A percentile compares a stretch with the other conserved stretches of the same genome.
Evolutionary conservation across 2,329 filamentous ascomycete species (phyloP).

Genomic region (Graphilbum fragrans): DNA sequence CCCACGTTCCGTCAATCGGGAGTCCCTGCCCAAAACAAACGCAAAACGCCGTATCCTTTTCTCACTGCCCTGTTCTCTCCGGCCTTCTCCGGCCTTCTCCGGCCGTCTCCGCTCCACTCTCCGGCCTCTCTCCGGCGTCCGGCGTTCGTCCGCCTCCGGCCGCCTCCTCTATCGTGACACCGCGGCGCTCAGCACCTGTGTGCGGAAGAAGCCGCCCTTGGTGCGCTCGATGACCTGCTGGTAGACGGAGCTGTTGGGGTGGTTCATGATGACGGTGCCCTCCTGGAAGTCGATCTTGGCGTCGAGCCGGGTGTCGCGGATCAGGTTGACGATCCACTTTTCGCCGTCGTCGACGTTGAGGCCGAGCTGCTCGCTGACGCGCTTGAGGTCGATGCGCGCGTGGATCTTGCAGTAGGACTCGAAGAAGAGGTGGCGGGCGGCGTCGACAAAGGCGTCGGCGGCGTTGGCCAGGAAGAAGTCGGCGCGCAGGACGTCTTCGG

Average conservation of each 20-base stretch:
- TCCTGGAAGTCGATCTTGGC: constrained; percentile 99
- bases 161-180: constrained; percentile 25
- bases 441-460: constrained; percentile 83
- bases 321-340: constrained; percentile 99
- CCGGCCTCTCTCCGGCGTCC: not conserved
- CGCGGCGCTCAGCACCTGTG: constrained; percentile 75
- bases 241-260: constrained; percentile 95
- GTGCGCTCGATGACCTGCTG: constrained; percentile 99
- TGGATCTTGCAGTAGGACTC: constrained; percentile 99
- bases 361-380: constrained; percentile 82
- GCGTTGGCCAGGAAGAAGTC: constrained; percentile 92
- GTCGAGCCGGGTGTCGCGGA: constrained; percentile 91
- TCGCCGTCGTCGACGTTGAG: constrained; percentile 90
- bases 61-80: too few species aligned
- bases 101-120: too few species aligned
- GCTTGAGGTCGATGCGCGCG: constrained; percentile 95
- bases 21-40: too few species aligned
- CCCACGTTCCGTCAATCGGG: too few species aligned
- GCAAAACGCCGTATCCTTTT: too few species aligned
- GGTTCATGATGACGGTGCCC: constrained; percentile 98
- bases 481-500: constrained; percentile 79
- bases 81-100: too few species aligned
- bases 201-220: constrained; percentile 97
- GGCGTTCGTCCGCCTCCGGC: not conserved
- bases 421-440: constrained; percentile 90